These are phyloP conservation scores for Gaertneriomyces sp. DNA, from an alignment of 192 early-diverging fungal genomes.

Conservation along the genomic window DNA sequence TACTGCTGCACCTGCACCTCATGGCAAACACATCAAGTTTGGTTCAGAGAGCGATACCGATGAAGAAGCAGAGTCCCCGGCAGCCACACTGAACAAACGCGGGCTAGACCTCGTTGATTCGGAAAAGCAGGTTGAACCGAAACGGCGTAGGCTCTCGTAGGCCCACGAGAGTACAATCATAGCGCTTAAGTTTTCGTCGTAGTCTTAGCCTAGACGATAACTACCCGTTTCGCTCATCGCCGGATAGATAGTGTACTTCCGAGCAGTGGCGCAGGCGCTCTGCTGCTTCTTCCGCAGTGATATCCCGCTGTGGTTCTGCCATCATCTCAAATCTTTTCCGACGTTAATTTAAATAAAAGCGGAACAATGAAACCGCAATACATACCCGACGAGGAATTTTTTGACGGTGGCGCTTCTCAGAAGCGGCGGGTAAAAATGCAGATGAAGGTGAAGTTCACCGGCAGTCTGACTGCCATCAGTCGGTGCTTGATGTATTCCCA, in stretches of 20 bases:
- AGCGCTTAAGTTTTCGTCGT: no score
- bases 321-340: constrained; percentile 80
- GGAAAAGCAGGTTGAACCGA: no score
- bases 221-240: no score
- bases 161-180: no score
- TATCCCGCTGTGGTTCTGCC: constrained; percentile 87
- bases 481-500: constrained; percentile 85
- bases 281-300: constrained; percentile 92
- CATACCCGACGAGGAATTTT: constrained; percentile 93
- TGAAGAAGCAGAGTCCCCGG: no score
- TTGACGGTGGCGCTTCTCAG: constrained; percentile 83
- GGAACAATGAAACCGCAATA: neutral
- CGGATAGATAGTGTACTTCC: constrained; percentile 40
- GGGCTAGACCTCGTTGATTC: no score
- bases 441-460: constrained; percentile 70
- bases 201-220: no score
- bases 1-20: no score
- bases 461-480: constrained; percentile 51
- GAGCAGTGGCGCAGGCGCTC: constrained; percentile 57
- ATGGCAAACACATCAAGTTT: no score
- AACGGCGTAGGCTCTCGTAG: no score
- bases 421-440: constrained; percentile 96
- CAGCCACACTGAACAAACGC: no score
- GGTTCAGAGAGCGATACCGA: no score
- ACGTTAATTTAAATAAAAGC: neutral